These are phyloP conservation scores for Blastocrithidia nonstop DNA, from an alignment of 208 protist genomes.

Conservation along the genomic window DNA sequence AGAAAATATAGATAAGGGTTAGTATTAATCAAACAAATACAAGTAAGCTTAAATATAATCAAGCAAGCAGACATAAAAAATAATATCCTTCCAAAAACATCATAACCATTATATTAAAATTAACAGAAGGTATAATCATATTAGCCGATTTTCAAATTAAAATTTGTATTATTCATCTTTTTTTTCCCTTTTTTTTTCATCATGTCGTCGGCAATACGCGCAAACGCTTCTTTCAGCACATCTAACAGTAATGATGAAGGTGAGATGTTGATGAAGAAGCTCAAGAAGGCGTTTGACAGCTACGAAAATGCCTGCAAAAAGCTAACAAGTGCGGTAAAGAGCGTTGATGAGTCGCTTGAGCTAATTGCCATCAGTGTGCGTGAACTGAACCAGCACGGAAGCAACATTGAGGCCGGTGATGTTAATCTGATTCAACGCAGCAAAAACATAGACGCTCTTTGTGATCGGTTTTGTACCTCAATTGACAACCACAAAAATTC, in stretches of 20 bases:
- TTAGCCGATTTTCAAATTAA: too few species aligned
- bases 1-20: too few species aligned
- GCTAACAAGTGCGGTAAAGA: slow-evolving; percentile 38
- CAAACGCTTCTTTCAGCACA: slow-evolving; percentile 4
- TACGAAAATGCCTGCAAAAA: slow-evolving; percentile 38
- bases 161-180: too few species aligned
- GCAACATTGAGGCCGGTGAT: too few species aligned
- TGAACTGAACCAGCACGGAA: slow-evolving; percentile 21
- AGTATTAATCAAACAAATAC: too few species aligned
- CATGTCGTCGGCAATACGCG: slow-evolving; percentile 3
- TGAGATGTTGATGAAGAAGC: slow-evolving; percentile 16
- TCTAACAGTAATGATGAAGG: slow-evolving; percentile 9
- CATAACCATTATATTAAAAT: too few species aligned
- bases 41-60: too few species aligned
- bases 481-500: slow-evolving; percentile 16
- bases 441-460: slow-evolving; percentile 7
- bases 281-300: slow-evolving; percentile 28
- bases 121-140: too few species aligned
- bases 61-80: too few species aligned
- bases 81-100: too few species aligned
- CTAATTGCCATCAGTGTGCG: slow-evolving; percentile 33
- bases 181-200: slow-evolving; percentile 6
- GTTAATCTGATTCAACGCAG: too few species aligned
- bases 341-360: slow-evolving; percentile 25
- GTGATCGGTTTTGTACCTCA: slow-evolving; percentile 20